Evolutionary conservation across 179 eudicot genomes (phyloP).

Genomic region (Camellia oleifera): DNA sequence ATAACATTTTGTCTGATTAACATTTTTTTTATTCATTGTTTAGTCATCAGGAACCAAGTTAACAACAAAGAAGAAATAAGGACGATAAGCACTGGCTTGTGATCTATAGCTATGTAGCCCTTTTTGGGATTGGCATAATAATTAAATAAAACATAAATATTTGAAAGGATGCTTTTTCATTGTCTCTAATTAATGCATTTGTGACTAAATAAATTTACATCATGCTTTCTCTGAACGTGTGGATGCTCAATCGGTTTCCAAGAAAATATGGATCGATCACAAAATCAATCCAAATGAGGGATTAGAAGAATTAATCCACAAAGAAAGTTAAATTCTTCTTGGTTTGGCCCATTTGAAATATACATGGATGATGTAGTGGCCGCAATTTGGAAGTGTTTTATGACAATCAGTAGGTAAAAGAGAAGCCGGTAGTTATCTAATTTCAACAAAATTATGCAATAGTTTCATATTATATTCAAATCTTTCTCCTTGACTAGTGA

Average conservation of each 20-base stretch:
- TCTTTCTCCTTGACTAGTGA: not conserved
- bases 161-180: slow-evolving; percentile 1
- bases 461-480: not conserved
- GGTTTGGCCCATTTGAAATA: not conserved
- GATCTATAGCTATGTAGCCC: slow-evolving; percentile 5
- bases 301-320: too few relatives aligned
- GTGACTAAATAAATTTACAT: too few relatives aligned
- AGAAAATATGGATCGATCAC: not conserved
- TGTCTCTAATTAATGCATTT: too few relatives aligned
- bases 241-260: not conserved
- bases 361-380: slow-evolving; percentile 1
- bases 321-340: not conserved
- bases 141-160: not conserved
- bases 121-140: slow-evolving; percentile 2
- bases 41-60: slow-evolving; percentile 21
- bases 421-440: not conserved
- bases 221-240: too few relatives aligned
- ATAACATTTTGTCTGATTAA: not conserved
- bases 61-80: slow-evolving; percentile 8
- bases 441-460: not conserved
- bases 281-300: not conserved
- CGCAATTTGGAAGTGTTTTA: not conserved
- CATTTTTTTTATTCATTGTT: not conserved
- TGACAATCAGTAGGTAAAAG: not conserved
- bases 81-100: not conserved